Percentiles rank a stretch among this genome's conserved stretches.
Conservation (phyloP, 768 basidiomycete species). For the Xerocomellus amylosporus region DNA sequence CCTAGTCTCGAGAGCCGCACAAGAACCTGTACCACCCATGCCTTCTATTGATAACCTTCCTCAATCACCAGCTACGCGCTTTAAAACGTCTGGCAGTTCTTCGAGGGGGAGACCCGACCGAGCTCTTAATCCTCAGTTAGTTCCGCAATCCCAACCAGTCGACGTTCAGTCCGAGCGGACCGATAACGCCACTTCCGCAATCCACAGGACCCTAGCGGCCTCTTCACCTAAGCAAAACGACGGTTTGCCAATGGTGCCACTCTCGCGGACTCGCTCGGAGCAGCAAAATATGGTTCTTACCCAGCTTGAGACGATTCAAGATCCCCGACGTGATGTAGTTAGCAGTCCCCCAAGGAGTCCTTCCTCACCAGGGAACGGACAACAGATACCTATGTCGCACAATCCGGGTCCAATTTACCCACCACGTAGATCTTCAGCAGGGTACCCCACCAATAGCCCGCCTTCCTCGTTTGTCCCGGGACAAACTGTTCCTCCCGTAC, state of each 20-base stretch:
- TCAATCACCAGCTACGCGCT: conserved; percentile 20
- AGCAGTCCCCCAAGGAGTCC: conserved; percentile 2
- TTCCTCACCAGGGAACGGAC: conserved; percentile 5
- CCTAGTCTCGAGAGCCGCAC: conserved; percentile 56
- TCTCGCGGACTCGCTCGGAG: conserved; percentile 3
- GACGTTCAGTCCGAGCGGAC: background rate
- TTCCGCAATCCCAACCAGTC: conserved; percentile 2
- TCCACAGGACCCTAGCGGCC: background rate
- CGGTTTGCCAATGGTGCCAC: background rate
- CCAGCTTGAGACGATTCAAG: conserved; percentile 5
- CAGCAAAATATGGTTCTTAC: conserved; percentile 1
- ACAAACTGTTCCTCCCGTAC: conserved; percentile 36
- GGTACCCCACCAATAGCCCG: conserved; percentile 9
- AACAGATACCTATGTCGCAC: conserved; percentile 21
- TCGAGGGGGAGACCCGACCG: conserved; percentile 22
- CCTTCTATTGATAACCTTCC: conserved; percentile 44
- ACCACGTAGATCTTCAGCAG: conserved; percentile 26
- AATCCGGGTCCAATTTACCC: conserved; percentile 17
- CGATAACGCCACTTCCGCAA: background rate
- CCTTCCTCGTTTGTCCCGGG: conserved; percentile 39
- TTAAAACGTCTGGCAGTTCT: background rate
- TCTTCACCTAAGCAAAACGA: conserved; percentile 5
- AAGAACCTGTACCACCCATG: conserved; percentile 66
- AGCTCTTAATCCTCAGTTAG: conserved; percentile 17
- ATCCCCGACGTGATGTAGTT: conserved; percentile 1